phyloP scores from a whole-genome alignment of 1,284 basidiomycete genomes.

The Wallemia mellicola region DNA sequence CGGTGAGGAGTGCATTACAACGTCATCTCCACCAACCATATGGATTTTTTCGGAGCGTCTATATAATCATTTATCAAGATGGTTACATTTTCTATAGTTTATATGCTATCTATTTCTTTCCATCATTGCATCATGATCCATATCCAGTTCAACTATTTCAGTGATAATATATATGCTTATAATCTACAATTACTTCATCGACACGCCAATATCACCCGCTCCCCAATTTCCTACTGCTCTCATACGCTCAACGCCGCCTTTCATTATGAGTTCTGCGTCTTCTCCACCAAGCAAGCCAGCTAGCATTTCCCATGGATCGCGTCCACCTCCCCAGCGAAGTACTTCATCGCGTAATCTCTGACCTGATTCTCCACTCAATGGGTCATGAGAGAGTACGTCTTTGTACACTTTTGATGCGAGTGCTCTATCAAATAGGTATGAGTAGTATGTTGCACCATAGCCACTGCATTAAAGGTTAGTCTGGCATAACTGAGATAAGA shows the following conservation, averaged over 20 bases:
- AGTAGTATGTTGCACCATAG: slow-evolving; percentile 92
- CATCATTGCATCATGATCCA: no score
- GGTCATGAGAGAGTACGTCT: slow-evolving; percentile 37
- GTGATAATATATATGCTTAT: no score
- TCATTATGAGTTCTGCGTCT: slow-evolving; percentile 19
- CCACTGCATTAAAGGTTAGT: slow-evolving; percentile 21
- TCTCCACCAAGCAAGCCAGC: slow-evolving; percentile 36
- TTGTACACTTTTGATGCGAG: slow-evolving; percentile 74
- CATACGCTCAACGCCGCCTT: slow-evolving; percentile 57
- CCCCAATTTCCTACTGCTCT: slow-evolving; percentile 59
- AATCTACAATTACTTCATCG: not conserved
- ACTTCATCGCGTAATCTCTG: slow-evolving; percentile 52
- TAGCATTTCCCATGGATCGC: slow-evolving; percentile 81
- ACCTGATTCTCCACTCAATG: slow-evolving; percentile 32
- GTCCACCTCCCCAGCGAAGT: slow-evolving; percentile 54
- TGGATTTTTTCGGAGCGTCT: no score
- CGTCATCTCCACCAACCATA: no score
- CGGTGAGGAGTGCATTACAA: no score
- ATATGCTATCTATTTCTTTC: no score
- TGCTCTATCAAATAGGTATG: slow-evolving; percentile 80
- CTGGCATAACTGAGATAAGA: not conserved
- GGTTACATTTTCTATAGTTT: no score
- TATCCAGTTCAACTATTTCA: no score
- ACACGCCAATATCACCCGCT: slow-evolving; percentile 25
- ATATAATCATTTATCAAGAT: no score